phyloP scores from a whole-genome alignment of 495 filamentous ascomycete species.

The Aspergillus leporis region DNA sequence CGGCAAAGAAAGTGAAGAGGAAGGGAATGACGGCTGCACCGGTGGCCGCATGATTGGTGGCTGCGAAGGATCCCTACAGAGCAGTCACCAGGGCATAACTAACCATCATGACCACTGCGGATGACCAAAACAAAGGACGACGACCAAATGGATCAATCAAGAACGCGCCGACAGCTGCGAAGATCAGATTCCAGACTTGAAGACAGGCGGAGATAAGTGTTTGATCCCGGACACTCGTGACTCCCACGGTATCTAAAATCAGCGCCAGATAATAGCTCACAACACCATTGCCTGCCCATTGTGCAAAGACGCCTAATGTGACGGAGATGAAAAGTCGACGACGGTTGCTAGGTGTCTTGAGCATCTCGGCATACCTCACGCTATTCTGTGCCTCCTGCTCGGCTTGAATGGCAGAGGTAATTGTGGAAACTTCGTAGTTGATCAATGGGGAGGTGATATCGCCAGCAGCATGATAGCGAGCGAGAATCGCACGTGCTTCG shows the following conservation, averaged over 20 bases:
- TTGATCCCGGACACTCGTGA: constrained; percentile 46
- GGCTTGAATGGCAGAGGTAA: constrained; percentile 19
- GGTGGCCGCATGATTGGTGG: constrained; percentile 27
- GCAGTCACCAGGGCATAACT: constrained; percentile 59
- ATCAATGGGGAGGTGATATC: constrained; percentile 22
- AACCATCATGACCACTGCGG: constrained; percentile 55
- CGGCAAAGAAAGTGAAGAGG: constrained; percentile 58
- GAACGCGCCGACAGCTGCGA: constrained; percentile 52
- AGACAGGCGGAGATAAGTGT: constrained; percentile 33
- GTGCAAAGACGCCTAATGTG: constrained; percentile 65
- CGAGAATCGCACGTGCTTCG: constrained; percentile 38
- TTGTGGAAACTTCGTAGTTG: constrained; percentile 28
- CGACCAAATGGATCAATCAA: constrained; percentile 58
- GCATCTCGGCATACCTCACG: constrained; percentile 53
- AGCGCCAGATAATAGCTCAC: constrained; percentile 60
- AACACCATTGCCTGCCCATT: constrained; percentile 68
- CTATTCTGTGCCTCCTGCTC: constrained; percentile 31
- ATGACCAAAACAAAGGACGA: constrained; percentile 54
- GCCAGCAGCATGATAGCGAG: constrained; percentile 29
- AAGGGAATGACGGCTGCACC: constrained; percentile 59
- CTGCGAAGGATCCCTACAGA: constrained; percentile 52
- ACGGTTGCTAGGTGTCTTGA: constrained; percentile 66
- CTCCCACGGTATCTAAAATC: constrained; percentile 56
- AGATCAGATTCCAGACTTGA: constrained; percentile 44
- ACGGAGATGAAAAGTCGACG: constrained; percentile 58